Base-by-base conservation (phyloP, 768 basidiomycete species). In the Lactarius tabidus region DNA sequence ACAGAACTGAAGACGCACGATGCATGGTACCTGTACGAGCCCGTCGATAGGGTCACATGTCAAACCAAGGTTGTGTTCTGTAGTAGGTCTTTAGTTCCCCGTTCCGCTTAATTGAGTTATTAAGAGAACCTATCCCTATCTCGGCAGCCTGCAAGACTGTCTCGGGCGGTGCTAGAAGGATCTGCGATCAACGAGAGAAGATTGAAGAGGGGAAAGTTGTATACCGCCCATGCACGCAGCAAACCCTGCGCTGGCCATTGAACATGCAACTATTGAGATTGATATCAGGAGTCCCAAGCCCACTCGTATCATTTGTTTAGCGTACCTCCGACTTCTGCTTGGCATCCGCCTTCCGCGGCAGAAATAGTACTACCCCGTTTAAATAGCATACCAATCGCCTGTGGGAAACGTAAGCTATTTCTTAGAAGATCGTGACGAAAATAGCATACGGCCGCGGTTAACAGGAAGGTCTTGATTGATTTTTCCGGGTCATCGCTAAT, bases 281-380 rank as follows among this genome's bases (percentile, higher is more conserved):
- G 48, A 26, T 28, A 51, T 51, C 48, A 51, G 48, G 48, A 51
- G 31, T 26, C 39, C 29, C 2, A 28, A 4, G 18, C 8, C 29
- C 3, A n/a, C 6, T 8, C 14, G 3, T 23, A 59, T 33, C 26
- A 15, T 41, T 12, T 17, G 23, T 43, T 38, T 23, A 45, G 71
- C 78, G 35, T 72, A 89, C 90, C 90, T 74, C 95, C 95, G 5
- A 98, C 95, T 78, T 96, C 94, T 23, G 94, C 94, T 78, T 94
- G 92, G 74, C 94, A 96, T 14, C 88, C 94, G 23, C 95, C 95
- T 76, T 98, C 96, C 0, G 96, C 95, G 17, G 95, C 95, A 55
- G 90, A 92, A 58, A 98, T 97, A 2, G 95, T 96, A 67, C 93
- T 93, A n/a, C 95, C 94, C 65, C 95, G 85, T 74, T 98, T 98